Conservation (phyloP, 2,329 filamentous ascomycete species). For the Elsinoe necatrix region DNA sequence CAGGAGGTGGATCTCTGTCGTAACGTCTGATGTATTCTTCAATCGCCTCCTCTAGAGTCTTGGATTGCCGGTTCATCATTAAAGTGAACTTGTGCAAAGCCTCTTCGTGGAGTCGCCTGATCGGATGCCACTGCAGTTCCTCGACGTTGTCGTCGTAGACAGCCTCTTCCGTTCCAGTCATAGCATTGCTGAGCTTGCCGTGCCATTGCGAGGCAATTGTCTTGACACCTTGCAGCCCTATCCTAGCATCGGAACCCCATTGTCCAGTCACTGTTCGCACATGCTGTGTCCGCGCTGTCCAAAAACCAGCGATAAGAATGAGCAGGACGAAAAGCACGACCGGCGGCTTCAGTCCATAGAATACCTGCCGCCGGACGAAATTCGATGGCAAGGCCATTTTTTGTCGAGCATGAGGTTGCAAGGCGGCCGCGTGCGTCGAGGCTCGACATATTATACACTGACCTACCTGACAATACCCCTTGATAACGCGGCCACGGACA, state of each 20-base stretch:
- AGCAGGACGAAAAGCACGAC: not conserved
- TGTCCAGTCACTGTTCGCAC: not conserved
- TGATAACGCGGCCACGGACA: not conserved
- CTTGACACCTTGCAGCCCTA: not conserved
- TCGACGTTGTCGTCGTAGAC: not conserved
- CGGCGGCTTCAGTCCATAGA: not conserved
- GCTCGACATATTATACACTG: not conserved
- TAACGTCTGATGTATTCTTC: conserved; percentile 13
- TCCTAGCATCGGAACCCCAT: not conserved
- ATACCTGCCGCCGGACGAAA: not conserved
- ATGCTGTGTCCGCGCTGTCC: not conserved
- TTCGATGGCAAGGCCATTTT: not conserved
- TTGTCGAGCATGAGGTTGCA: not conserved
- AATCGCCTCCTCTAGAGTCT: not conserved
- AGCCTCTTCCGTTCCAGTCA: not conserved
- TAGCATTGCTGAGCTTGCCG: not conserved
- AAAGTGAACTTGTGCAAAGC: not conserved
- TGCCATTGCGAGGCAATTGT: not conserved
- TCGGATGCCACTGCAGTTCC: conserved; percentile 3
- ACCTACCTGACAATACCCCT: not conserved
- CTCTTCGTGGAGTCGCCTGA: not conserved
- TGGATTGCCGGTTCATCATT: conserved; percentile 11
- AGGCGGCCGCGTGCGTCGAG: not conserved
- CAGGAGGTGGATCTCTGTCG: conserved; percentile 10
- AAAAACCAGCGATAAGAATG: not conserved